Evolutionary conservation across 495 filamentous ascomycete species (phyloP).

Genomic region (Pyronema omphalodes): DNA sequence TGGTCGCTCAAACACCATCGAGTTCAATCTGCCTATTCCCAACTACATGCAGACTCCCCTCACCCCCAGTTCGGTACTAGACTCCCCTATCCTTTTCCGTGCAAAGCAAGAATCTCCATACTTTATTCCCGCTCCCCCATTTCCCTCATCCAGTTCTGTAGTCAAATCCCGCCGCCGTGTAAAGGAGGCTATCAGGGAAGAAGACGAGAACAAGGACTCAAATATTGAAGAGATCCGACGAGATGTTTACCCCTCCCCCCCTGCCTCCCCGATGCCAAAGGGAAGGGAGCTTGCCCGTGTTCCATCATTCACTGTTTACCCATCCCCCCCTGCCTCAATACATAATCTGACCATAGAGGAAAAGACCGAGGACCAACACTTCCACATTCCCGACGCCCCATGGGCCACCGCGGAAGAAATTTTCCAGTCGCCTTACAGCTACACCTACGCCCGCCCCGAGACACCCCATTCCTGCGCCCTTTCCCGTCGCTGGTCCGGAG

Average conservation of each 20-base stretch:
- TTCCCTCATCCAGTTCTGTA: neutral
- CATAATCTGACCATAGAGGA: neutral
- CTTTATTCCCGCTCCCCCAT: neutral
- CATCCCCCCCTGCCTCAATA: neutral
- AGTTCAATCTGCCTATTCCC: neutral
- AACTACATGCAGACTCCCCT: neutral
- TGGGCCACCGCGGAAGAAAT: slow-evolving; percentile 1
- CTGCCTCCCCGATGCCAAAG: neutral
- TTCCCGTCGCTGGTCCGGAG: neutral
- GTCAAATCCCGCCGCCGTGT: neutral
- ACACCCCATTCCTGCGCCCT: neutral
- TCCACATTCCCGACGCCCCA: neutral
- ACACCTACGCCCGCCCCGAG: neutral
- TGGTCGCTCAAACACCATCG: neutral
- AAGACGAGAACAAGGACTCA: neutral
- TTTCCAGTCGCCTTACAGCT: neutral
- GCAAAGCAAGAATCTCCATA: slow-evolving; percentile 1
- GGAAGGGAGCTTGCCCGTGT: slow-evolving; percentile 2
- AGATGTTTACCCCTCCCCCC: neutral
- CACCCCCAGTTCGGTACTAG: neutral
- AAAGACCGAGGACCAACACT: neutral
- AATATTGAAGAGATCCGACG: slow-evolving; percentile 3
- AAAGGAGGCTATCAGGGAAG: slow-evolving; percentile 2
- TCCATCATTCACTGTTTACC: slow-evolving; percentile 3
- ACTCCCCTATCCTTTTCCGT: slow-evolving; percentile 1